Evolutionary conservation across 371 early-diverging fungal species (phyloP).

Genomic region (Coemansia sp.): DNA sequence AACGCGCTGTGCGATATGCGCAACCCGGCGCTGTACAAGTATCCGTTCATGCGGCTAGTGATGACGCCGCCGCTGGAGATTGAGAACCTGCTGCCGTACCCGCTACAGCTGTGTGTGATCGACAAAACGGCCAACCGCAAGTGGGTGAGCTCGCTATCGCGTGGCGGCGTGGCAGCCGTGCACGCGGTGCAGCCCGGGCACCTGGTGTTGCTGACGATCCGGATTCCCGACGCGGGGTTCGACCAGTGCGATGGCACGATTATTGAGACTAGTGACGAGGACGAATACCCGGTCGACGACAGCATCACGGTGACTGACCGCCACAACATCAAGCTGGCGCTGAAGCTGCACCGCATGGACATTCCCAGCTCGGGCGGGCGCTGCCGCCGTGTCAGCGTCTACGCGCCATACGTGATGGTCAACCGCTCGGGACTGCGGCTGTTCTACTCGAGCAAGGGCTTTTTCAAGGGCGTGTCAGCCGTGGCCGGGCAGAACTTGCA

Average conservation of each 20-base stretch:
- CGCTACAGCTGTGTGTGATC: conserved; percentile 72
- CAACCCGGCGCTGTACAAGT: conserved; percentile 52
- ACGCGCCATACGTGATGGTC: conserved; percentile 75
- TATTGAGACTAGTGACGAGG: conserved; percentile 74
- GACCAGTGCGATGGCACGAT: conserved; percentile 78
- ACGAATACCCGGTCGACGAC: conserved; percentile 69
- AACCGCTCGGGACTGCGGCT: conserved; percentile 90
- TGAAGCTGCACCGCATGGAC: conserved; percentile 58
- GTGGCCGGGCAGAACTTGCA: conserved; percentile 63
- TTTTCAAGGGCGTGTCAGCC: conserved; percentile 71
- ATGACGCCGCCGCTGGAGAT: conserved; percentile 90
- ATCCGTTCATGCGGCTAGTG: conserved; percentile 81
- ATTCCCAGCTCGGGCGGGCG: conserved; percentile 49
- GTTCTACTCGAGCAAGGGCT: conserved; percentile 72
- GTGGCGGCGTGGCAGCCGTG: conserved; percentile 74
- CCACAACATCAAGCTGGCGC: conserved; percentile 63
- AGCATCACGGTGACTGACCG: conserved; percentile 66
- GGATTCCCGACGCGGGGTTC: conserved; percentile 69
- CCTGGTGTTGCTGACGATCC: conserved; percentile 72
- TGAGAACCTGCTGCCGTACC: conserved; percentile 93
- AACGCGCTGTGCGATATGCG: conserved; percentile 39
- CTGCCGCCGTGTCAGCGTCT: conserved; percentile 56
- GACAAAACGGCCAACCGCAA: conserved; percentile 73
- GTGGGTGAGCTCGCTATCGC: conserved; percentile 63
- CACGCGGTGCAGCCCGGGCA: conserved; percentile 86